Evolutionary conservation across 2,329 filamentous ascomycete genomes (phyloP).

Genomic region (Trichoderma asperellum): DNA sequence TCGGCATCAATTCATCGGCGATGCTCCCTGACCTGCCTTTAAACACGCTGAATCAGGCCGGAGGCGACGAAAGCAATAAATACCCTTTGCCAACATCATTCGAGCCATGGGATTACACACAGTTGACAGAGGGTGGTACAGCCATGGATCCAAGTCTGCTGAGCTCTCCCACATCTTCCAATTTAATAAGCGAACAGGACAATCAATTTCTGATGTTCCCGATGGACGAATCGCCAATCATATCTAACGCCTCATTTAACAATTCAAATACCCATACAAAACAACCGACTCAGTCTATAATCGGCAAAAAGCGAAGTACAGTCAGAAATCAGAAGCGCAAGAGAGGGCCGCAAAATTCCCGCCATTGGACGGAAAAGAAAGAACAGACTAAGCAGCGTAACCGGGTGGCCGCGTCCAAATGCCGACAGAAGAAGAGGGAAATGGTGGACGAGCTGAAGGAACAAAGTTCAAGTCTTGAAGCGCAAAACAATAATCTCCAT

Average conservation of each 20-base stretch:
- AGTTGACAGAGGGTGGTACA: background rate
- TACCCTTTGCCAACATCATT: background rate
- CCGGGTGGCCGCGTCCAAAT: constrained; percentile 72
- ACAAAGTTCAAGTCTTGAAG: constrained; percentile 49
- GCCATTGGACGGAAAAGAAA: background rate
- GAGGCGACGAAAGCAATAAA: background rate
- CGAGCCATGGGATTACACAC: background rate
- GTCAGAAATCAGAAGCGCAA: background rate
- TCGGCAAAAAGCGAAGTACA: background rate
- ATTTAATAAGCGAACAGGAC: background rate
- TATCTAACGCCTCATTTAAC: background rate
- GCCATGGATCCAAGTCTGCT: background rate
- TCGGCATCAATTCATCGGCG: background rate
- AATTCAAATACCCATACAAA: background rate
- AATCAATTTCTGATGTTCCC: background rate
- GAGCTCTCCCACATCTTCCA: background rate
- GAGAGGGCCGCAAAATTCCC: background rate
- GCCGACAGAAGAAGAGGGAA: constrained; percentile 67
- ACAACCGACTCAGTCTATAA: background rate
- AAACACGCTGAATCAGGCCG: background rate
- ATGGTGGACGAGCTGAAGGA: constrained; percentile 55
- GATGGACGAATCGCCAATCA: background rate
- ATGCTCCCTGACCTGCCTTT: background rate
- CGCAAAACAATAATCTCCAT: constrained; percentile 48
- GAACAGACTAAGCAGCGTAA: constrained; percentile 57